Evolutionary conservation across 164 flowering plant species (phyloP), one percentile per base, ranked within the genome.

Genomic region (Stephania japonica): DNA sequence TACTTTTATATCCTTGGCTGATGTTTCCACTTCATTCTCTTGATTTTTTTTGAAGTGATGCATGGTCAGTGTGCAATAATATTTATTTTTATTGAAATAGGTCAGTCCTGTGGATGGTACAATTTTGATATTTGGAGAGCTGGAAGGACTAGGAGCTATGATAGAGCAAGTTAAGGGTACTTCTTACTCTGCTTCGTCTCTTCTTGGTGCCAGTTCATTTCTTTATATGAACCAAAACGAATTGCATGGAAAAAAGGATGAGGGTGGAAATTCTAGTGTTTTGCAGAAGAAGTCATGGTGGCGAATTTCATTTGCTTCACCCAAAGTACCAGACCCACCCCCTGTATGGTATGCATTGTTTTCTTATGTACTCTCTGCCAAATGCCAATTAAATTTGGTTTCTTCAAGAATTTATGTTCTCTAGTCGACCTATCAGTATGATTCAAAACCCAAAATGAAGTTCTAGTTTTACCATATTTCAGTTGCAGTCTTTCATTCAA

Each of bases 161-260:
- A 95, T 95, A 76, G 98, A 95, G 83, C 99, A 93, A 87, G 97
- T 95, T 53, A 95, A 95, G 85, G 98, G 99, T 16, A 86, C 84
- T 75, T 93, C 99, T 9, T 95, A 93, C 75, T 86, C 99, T 7
- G 91, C 85, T 69, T 80, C 85, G 81, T 81, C 97, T 71, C 91
- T 95, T 80, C 98, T 95, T 72, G 98, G 99, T 74, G 79, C 87
- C 75, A 87, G 75, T 72, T 79, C 93, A 25, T 78, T 85, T 63
- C 84, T 87, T 71, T 88, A 92, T 47, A 69, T 85, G 68, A 79
- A 80, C 71, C 80, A 77, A 41, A 84, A 74, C 38, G 77, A 81
- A 49, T 68, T 50, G 27, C 70, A 69, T 68, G 84, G 78, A 75
- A 85, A 83, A 72, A 72, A 47, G 67, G 66, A 32, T 71, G 73